These are phyloP conservation scores for Gossypium rotundifolium DNA, from an alignment of 345 rosid genomes.

Conservation along the genomic window DNA sequence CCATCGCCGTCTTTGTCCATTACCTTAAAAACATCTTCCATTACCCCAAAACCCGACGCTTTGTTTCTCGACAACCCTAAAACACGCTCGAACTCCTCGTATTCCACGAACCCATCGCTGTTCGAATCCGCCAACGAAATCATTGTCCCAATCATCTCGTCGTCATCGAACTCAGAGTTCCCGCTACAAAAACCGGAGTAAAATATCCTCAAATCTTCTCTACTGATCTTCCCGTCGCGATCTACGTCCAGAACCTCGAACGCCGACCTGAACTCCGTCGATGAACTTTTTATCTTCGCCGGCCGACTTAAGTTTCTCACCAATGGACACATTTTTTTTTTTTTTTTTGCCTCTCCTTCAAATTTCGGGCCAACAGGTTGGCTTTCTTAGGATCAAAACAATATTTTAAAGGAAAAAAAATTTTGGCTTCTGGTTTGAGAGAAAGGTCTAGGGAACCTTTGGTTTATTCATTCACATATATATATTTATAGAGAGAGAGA, in stretches of 20 bases:
- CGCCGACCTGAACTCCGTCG: constrained; percentile 43
- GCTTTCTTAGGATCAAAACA: not conserved
- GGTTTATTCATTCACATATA: not conserved
- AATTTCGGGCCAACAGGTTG: not conserved
- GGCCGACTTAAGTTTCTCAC: constrained; percentile 21
- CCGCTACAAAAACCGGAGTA: constrained; percentile 38
- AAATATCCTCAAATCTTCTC: constrained; percentile 55
- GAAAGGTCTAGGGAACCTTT: not conserved
- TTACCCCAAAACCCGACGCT: constrained; percentile 16
- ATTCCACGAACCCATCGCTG: constrained; percentile 76
- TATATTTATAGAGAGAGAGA: not conserved
- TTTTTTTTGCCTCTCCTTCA: not conserved
- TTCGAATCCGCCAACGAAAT: constrained; percentile 70
- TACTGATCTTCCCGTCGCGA: constrained; percentile 85
- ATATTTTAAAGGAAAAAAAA: not conserved
- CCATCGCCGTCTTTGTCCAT: constrained; percentile 93
- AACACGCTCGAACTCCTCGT: constrained; percentile 74
- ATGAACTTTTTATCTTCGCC: constrained; percentile 9
- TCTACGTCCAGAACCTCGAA: constrained; percentile 83
- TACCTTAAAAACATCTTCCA: constrained; percentile 58
- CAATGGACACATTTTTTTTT: constrained; percentile 41
- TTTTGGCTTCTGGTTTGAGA: not conserved
- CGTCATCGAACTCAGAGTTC: constrained; percentile 19
- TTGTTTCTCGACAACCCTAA: constrained; percentile 18
- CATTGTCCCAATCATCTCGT: constrained; percentile 58